Evolutionary conservation across 495 filamentous ascomycete species (phyloP).

Genomic region (Opeltia flavorubescens): DNA sequence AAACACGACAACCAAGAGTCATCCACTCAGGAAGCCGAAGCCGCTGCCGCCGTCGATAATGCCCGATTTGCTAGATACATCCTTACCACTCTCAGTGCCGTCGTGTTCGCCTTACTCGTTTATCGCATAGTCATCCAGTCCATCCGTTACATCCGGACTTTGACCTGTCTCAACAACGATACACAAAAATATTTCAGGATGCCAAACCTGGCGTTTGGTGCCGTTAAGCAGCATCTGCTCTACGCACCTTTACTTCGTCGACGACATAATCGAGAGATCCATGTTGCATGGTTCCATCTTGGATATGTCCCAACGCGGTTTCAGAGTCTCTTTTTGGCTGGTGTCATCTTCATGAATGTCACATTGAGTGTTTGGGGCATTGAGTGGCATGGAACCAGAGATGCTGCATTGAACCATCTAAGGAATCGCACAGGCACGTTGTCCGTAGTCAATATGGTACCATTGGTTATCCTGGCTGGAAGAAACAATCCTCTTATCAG

Average conservation of each 20-base stretch:
- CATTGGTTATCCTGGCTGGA: constrained; percentile 51
- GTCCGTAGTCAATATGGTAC: constrained; percentile 67
- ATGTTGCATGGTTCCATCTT: constrained; percentile 60
- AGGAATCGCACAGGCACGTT: constrained; percentile 66
- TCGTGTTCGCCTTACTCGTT: constrained; percentile 34
- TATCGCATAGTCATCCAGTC: constrained; percentile 38
- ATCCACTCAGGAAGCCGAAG: not conserved
- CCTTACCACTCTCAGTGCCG: constrained; percentile 33
- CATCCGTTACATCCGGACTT: constrained; percentile 53
- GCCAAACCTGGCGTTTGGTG: constrained; percentile 35
- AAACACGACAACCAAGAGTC: not conserved
- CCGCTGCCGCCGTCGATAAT: constrained; percentile 10
- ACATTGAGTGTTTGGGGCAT: constrained; percentile 55
- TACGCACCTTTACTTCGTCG: constrained; percentile 72
- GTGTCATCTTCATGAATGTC: constrained; percentile 65
- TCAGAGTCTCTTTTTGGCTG: constrained; percentile 55
- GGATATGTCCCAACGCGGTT: constrained; percentile 78
- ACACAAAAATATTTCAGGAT: constrained; percentile 7
- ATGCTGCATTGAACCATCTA: constrained; percentile 41
- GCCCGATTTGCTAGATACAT: constrained; percentile 22
- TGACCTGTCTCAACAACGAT: constrained; percentile 48
- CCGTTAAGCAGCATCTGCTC: constrained; percentile 64
- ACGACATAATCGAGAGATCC: constrained; percentile 78
- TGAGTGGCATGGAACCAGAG: constrained; percentile 15
- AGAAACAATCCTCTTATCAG: constrained; percentile 57